Percentiles rank a stretch among this genome's conserved stretches.
Evolutionary conservation across 495 filamentous ascomycete species (phyloP).

Genomic region (Neurospora hispaniola): DNA sequence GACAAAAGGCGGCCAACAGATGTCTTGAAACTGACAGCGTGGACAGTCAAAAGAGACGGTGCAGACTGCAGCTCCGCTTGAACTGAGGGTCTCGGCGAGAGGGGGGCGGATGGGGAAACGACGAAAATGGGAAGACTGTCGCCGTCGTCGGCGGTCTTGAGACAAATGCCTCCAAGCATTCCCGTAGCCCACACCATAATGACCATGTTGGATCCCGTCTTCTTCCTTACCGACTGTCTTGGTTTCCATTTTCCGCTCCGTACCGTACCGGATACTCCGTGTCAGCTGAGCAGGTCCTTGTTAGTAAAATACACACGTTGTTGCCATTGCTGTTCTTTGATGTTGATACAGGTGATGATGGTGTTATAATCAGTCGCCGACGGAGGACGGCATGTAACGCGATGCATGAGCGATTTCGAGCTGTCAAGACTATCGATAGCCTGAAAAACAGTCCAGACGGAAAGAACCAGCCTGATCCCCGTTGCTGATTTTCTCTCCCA

Average conservation of each 20-base stretch:
- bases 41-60: not conserved
- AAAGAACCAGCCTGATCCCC: not conserved
- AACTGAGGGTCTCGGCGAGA: not conserved
- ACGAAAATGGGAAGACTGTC: not conserved
- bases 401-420: not conserved
- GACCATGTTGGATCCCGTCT: not conserved
- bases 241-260: not conserved
- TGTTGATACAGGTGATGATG: not conserved
- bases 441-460: not conserved
- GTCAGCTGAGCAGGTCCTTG: not conserved
- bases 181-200: not conserved
- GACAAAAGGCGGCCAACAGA: not conserved
- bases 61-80: not conserved
- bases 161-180: not conserved
- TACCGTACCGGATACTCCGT: not conserved
- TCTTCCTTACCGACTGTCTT: not conserved
- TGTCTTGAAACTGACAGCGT: not conserved
- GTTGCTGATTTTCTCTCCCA: not conserved
- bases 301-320: not conserved
- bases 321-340: not conserved
- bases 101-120: not conserved
- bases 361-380: not conserved
- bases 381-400: not conserved
- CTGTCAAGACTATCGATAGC: not conserved
- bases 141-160: not conserved